A percentile compares a stretch with the other conserved stretches of the same genome.
phyloP scores from a whole-genome alignment of 345 rosid genomes.

The Eucalyptus globulus region DNA sequence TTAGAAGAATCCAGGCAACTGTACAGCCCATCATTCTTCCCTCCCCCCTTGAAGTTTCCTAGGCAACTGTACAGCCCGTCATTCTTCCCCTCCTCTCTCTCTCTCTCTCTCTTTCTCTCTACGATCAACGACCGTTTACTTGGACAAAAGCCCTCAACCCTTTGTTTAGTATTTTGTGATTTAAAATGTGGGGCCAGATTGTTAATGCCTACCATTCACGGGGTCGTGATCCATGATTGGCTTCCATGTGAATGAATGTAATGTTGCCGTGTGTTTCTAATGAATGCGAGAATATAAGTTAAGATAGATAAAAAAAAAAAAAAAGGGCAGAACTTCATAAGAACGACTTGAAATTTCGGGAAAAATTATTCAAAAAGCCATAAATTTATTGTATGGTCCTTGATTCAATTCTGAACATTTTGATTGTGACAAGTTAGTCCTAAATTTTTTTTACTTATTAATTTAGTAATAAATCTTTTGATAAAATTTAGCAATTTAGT shows the following conservation, averaged over 20 bases:
- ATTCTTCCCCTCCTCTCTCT: too few relatives aligned
- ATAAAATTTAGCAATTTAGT: too few relatives aligned
- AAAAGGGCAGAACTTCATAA: background rate
- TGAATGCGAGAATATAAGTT: background rate
- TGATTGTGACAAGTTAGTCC: too few relatives aligned
- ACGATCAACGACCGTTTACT: background rate
- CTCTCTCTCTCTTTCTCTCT: background rate
- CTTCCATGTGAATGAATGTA: background rate
- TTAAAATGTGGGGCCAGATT: background rate
- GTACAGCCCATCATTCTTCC: background rate
- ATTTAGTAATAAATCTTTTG: too few relatives aligned
- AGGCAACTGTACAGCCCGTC: background rate
- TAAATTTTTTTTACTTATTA: too few relatives aligned
- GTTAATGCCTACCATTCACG: background rate
- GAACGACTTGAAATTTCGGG: rapidly evolving
- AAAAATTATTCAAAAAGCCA: too few relatives aligned
- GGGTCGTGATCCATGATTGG: background rate
- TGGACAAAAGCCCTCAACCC: background rate
- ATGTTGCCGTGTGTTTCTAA: background rate
- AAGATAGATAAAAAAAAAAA: background rate
- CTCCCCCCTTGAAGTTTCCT: background rate
- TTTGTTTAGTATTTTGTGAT: background rate
- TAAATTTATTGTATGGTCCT: too few relatives aligned
- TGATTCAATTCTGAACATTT: too few relatives aligned
- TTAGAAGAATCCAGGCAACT: background rate